Percentiles rank a stretch among this genome's conserved stretches.
These are phyloP conservation scores for Trichodelitschia bisporula DNA, from an alignment of 495 filamentous ascomycete species.

Conservation along the genomic window DNA sequence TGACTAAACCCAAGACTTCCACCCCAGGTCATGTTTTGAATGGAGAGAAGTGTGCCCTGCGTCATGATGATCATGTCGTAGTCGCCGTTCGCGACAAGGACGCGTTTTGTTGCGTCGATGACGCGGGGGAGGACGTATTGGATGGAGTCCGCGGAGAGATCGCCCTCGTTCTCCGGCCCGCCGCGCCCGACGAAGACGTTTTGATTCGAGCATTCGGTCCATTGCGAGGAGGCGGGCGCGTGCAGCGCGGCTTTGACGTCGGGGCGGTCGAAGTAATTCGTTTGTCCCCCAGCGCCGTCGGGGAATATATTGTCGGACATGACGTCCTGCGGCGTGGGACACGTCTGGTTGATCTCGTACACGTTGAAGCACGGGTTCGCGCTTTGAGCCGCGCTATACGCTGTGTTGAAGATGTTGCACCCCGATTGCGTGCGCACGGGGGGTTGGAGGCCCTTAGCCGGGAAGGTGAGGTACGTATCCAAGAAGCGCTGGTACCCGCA, in stretches of 20 bases:
- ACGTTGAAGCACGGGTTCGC: constrained; percentile 38
- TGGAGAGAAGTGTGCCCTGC: constrained; percentile 43
- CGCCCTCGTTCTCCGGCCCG: constrained; percentile 7
- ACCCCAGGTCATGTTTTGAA: constrained; percentile 74
- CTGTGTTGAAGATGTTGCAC: constrained; percentile 28
- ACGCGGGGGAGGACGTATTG: constrained; percentile 32
- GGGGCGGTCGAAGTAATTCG: constrained; percentile 29
- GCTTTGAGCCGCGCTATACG: constrained; percentile 20
- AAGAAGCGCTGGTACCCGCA: constrained; percentile 32
- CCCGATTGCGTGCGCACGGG: constrained; percentile 14
- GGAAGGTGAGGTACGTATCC: constrained; percentile 30
- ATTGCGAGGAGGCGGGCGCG: constrained; percentile 17
- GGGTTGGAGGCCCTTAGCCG: constrained; percentile 17
- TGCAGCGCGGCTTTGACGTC: constrained; percentile 35
- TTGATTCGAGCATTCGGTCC: constrained; percentile 19
- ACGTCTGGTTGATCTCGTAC: constrained; percentile 26
- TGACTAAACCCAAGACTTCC: constrained; percentile 40
- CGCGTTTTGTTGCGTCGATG: constrained; percentile 46
- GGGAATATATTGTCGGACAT: too few relatives aligned
- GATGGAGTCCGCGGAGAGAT: constrained; percentile 8
- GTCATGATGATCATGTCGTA: constrained; percentile 35
- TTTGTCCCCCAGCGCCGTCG: constrained; percentile 22
- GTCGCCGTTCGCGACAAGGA: constrained; percentile 42
- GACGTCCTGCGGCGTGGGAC: constrained; percentile 23
- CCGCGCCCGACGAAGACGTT: constrained; percentile 21